Conservation (phyloP, 305 asterid species). For the Fraxinus paxiana region DNA sequence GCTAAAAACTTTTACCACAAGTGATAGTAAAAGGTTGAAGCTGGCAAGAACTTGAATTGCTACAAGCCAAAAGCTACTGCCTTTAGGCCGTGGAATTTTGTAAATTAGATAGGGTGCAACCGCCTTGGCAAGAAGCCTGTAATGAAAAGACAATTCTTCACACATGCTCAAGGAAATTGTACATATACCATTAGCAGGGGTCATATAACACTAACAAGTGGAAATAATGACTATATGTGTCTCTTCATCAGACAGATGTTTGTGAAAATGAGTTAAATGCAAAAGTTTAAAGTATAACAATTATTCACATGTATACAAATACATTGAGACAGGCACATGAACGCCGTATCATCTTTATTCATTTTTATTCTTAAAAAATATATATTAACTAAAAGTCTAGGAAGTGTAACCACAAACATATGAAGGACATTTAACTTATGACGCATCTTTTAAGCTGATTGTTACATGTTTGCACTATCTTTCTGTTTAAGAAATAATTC, state of each 20-base stretch:
- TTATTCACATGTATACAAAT: neutral
- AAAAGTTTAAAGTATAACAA: neutral
- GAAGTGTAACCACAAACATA: neutral
- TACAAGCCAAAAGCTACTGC: constrained; percentile 75
- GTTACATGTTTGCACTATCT: neutral
- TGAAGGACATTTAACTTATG: neutral
- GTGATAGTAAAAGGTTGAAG: constrained; percentile 63
- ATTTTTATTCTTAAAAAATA: neutral
- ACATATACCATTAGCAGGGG: neutral
- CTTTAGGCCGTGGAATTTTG: constrained; percentile 68
- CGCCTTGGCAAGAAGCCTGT: constrained; percentile 60
- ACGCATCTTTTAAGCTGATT: neutral
- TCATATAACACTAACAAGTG: neutral
- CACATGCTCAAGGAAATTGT: neutral
- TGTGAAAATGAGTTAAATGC: neutral
- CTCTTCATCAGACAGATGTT: neutral
- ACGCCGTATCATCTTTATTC: neutral
- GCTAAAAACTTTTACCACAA: constrained; percentile 45
- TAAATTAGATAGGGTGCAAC: constrained; percentile 54
- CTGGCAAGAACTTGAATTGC: constrained; percentile 72
- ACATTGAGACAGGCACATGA: neutral
- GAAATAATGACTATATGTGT: neutral
- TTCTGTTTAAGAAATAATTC: neutral
- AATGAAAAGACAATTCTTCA: constrained; percentile 16
- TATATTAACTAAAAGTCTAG: neutral